Percentiles rank a stretch among this genome's conserved stretches.
phyloP scores from a whole-genome alignment of 164 flowering plant genomes.

The Sedum album region DNA sequence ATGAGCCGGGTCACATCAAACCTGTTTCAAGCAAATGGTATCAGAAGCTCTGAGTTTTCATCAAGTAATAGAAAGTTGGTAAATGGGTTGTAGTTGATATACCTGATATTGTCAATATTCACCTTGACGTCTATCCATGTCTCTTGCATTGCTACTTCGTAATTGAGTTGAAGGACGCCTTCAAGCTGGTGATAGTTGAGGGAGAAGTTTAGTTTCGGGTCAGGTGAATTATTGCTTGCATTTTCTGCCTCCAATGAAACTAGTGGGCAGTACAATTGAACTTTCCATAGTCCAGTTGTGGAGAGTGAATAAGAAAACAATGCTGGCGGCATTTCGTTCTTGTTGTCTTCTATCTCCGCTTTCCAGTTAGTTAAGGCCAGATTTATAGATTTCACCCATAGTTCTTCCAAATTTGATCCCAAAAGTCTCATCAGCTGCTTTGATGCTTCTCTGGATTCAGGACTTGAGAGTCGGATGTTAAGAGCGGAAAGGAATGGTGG shows the following conservation, averaged over 20 bases:
- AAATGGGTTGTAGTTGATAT: not conserved
- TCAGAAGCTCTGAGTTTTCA: not conserved
- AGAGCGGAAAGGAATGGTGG: constrained; percentile 32
- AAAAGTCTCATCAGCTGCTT: constrained; percentile 53
- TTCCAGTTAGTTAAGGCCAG: constrained; percentile 85
- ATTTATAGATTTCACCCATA: constrained; percentile 76
- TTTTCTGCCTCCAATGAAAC: constrained; percentile 58
- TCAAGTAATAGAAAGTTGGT: not conserved
- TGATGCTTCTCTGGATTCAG: constrained; percentile 34
- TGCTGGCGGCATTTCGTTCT: constrained; percentile 29
- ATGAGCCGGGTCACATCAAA: constrained; percentile 61
- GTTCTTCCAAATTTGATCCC: constrained; percentile 74
- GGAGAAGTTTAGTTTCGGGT: constrained; percentile 56
- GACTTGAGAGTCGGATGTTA: constrained; percentile 32
- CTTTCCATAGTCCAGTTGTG: constrained; percentile 69
- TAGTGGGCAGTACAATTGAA: constrained; percentile 76
- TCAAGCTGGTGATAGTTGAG: constrained; percentile 73
- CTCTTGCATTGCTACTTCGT: constrained; percentile 35
- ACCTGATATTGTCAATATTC: constrained; percentile 79
- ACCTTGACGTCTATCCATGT: constrained; percentile 57
- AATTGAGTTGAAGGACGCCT: constrained; percentile 71
- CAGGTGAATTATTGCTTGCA: constrained; percentile 25
- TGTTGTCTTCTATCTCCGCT: constrained; percentile 29
- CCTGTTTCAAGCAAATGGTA: constrained; percentile 22
- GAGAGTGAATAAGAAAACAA: constrained; percentile 63